These are phyloP conservation scores for Inga laurina DNA, from an alignment of 306 rosid species.

Conservation along the genomic window DNA sequence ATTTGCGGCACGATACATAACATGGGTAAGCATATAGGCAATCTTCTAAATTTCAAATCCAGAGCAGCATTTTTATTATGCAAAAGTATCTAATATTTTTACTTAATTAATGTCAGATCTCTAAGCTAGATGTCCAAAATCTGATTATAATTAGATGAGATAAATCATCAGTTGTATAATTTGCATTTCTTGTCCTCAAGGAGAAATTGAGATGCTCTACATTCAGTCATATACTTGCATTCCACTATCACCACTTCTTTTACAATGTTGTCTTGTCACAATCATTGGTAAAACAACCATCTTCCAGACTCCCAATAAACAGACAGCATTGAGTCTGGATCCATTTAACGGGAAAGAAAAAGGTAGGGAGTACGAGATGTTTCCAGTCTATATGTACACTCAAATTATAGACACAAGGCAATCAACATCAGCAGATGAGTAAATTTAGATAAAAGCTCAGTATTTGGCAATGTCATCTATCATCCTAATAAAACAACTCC, in stretches of 20 bases:
- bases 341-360: not conserved
- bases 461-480: not conserved
- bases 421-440: not conserved
- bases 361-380: not conserved
- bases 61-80: constrained; percentile 10
- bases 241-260: not conserved
- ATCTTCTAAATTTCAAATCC: not conserved
- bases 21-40: not conserved
- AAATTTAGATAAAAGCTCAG: not conserved
- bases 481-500: constrained; percentile 1
- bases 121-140: not conserved
- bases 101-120: constrained; percentile 17
- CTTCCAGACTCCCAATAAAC: constrained; percentile 3
- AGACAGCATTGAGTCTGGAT: not conserved
- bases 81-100: not conserved
- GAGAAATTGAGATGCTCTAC: constrained; percentile 16
- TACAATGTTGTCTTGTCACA: not conserved
- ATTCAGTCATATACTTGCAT: not conserved
- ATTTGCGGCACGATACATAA: not conserved
- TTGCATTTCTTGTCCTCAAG: not conserved
- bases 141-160: not conserved
- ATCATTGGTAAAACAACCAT: not conserved
- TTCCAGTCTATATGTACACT: constrained; percentile 22
- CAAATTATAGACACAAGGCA: not conserved
- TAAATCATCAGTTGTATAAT: not conserved